Percentiles rank a stretch among this genome's conserved stretches.
Evolutionary conservation across 2,329 filamentous ascomycete genomes (phyloP).

Genomic region (Didymella arachidicola): DNA sequence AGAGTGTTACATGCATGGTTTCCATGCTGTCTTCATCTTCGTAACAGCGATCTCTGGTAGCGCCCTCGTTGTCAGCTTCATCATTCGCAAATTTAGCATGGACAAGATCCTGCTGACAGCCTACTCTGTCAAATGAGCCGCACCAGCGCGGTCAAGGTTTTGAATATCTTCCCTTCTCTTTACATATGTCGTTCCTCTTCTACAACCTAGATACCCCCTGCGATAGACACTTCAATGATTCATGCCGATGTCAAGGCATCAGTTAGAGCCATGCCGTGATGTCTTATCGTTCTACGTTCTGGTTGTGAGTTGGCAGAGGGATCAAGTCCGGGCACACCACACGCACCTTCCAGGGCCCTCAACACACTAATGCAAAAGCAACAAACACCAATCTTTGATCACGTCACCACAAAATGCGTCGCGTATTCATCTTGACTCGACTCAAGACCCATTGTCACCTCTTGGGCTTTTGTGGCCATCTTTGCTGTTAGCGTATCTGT

Average conservation of each 20-base stretch:
- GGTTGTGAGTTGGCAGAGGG: neutral
- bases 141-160: neutral
- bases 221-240: neutral
- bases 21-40: constrained; percentile 36
- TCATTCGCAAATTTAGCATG: constrained; percentile 44
- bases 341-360: neutral
- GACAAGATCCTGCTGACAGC: constrained; percentile 36
- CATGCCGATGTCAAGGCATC: neutral
- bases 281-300: neutral
- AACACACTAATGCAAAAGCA: constrained; percentile 1
- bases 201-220: neutral
- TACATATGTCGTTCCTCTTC: neutral
- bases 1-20: constrained; percentile 39
- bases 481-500: neutral
- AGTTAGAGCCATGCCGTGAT: neutral
- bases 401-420: neutral
- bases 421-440: neutral
- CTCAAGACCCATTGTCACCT: neutral
- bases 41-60: constrained; percentile 36
- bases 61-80: constrained; percentile 33
- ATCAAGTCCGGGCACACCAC: neutral
- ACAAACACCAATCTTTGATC: neutral
- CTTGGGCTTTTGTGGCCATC: neutral
- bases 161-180: neutral
- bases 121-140: constrained; percentile 30